Conservation (phyloP, 225 moss, liverwort and hornwort species). For the Takakia lepidozioides region DNA sequence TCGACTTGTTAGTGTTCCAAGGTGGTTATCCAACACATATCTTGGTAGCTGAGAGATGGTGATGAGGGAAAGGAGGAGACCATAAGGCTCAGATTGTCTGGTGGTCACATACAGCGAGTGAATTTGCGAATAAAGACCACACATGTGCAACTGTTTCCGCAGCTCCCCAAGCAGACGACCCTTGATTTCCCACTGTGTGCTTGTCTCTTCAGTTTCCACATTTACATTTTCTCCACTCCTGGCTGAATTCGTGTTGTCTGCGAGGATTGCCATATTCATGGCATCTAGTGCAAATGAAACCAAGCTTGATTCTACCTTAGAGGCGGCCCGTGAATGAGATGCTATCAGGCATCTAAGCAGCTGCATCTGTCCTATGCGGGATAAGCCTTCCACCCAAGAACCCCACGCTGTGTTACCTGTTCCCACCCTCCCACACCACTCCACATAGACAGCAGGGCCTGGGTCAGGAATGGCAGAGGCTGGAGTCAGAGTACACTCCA, state of each 20-base stretch:
- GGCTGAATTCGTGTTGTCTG: conserved; percentile 36
- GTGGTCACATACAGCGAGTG: conserved; percentile 62
- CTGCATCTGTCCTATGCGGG: conserved; percentile 84
- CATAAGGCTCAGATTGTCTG: conserved; percentile 37
- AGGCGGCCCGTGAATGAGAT: conserved; percentile 73
- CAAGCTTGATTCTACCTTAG: conserved; percentile 66
- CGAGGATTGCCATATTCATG: conserved; percentile 69
- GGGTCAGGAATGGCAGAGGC: conserved; percentile 56
- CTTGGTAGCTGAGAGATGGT: conserved; percentile 87
- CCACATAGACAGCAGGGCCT: conserved; percentile 36
- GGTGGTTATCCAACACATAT: conserved; percentile 79
- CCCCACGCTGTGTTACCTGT: conserved; percentile 51
- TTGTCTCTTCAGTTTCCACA: conserved; percentile 15
- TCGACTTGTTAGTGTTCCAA: conserved; percentile 93
- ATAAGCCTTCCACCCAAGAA: conserved; percentile 59
- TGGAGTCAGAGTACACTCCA: conserved; percentile 38
- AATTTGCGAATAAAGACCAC: conserved; percentile 63
- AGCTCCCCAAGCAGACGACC: conserved; percentile 66
- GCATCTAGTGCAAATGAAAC: conserved; percentile 77
- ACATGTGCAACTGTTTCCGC: conserved; percentile 80
- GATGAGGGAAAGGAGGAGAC: conserved; percentile 75
- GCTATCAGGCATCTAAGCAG: conserved; percentile 73
- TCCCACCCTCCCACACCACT: conserved; percentile 59
- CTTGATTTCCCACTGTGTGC: conserved; percentile 42
- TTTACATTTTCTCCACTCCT: conserved; percentile 16